Conservation (phyloP, 352 stramenopile species). For the Saprolegnia diclina region DNA sequence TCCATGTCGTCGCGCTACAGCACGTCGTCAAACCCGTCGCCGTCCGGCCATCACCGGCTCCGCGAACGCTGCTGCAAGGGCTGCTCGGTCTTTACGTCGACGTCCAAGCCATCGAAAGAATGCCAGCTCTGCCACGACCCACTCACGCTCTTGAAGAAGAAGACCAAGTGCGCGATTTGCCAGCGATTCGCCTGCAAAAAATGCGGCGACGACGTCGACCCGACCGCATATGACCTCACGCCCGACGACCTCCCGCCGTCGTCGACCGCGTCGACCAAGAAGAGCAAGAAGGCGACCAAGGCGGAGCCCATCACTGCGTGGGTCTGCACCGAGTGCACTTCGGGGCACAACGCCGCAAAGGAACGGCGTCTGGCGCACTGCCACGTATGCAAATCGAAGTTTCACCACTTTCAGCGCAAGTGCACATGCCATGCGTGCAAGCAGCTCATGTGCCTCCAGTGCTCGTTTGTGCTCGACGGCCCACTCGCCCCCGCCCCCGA, state of each 20-base stretch:
- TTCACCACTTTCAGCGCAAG: constrained; percentile 22
- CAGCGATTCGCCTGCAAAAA: constrained; percentile 23
- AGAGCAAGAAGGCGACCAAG: neutral
- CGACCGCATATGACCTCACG: constrained; percentile 2
- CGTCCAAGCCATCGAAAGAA: constrained; percentile 4
- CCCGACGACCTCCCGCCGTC: neutral
- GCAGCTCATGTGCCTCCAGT: constrained; percentile 20
- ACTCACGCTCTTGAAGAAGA: constrained; percentile 15
- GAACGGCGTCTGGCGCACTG: constrained; percentile 10
- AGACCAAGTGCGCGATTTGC: constrained; percentile 21
- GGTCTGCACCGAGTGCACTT: constrained; percentile 6
- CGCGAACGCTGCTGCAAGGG: constrained; percentile 19
- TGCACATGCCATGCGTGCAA: constrained; percentile 6
- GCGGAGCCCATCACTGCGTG: neutral
- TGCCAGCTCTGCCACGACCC: constrained; percentile 14
- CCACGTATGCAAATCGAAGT: constrained; percentile 19
- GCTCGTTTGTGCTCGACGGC: constrained; percentile 6
- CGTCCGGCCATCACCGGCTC: constrained; percentile 4
- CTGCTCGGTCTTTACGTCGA: constrained; percentile 11
- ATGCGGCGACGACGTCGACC: constrained; percentile 6
- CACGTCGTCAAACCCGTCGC: constrained; percentile 7
- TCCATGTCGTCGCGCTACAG: constrained; percentile 19
- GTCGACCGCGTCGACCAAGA: neutral
- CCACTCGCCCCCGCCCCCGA: neutral
- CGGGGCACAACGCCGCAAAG: neutral